Percentiles rank a stretch among this genome's conserved stretches.
phyloP scores from a whole-genome alignment of 495 filamentous ascomycete species.

The Halenospora varia region DNA sequence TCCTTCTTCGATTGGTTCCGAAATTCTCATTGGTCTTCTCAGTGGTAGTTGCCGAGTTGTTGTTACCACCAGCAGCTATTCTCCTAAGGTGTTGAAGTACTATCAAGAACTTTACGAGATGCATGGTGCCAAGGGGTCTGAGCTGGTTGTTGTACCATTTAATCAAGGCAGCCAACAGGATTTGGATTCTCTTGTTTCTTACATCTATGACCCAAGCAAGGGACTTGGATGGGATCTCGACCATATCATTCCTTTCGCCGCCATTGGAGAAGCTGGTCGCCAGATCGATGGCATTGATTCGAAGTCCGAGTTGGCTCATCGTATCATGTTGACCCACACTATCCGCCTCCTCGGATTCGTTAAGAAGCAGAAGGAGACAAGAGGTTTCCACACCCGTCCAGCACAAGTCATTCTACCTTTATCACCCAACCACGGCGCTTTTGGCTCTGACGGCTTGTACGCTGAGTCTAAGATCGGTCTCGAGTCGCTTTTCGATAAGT shows the following conservation, averaged over 20 bases:
- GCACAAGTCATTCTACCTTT: conserved; percentile 93
- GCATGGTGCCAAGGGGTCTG: conserved; percentile 83
- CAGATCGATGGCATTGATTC: conserved; percentile 95
- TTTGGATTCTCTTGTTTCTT: conserved; percentile 82
- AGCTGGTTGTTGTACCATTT: conserved; percentile 94
- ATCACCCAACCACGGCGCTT: conserved; percentile 96
- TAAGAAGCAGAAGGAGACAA: conserved; percentile 77
- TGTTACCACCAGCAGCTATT: conserved; percentile 92
- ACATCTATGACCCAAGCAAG: conserved; percentile 90
- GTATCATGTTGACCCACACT: conserved; percentile 97
- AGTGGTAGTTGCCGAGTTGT: conserved; percentile 91
- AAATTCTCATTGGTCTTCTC: conserved; percentile 90
- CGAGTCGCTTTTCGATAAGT: conserved; percentile 94
- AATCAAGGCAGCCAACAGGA: conserved; percentile 98
- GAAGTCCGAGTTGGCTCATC: conserved; percentile 93
- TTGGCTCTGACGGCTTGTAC: conserved; percentile 95
- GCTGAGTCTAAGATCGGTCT: conserved; percentile 94
- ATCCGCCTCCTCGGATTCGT: conserved; percentile 83
- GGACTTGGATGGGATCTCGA: conserved; percentile 97
- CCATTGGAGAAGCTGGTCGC: conserved; percentile 91
- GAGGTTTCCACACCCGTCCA: conserved; percentile 85
- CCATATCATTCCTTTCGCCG: conserved; percentile 92
- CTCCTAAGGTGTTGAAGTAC: conserved; percentile 90
- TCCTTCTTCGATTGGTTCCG: conserved; percentile 92
- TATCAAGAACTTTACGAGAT: conserved; percentile 96